Base-by-base conservation (phyloP, 1,284 basidiomycete genomes). In the Leccinum pachyderme region DNA sequence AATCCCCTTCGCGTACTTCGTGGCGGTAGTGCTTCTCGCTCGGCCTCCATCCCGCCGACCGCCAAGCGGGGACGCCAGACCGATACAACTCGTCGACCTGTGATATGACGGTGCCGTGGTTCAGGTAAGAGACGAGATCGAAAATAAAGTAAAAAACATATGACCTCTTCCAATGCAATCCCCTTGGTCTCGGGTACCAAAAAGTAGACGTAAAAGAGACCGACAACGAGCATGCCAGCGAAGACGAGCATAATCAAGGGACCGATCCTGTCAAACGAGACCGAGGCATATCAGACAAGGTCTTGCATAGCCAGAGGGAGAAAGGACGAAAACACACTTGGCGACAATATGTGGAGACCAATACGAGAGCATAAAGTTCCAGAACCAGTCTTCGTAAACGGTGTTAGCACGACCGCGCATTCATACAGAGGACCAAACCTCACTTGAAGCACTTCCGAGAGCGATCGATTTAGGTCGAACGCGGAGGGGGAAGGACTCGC, bases 171-270 rank as follows among this genome's bases (percentile, higher is more conserved):
- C 44, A 68, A 31, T n/a, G 63, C 65, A 28, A 66, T 56, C 12
- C 68, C 65, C 44, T 57, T 71, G 44, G 55, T 68, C 51, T 70
- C 70, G 3, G 69, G 64, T 12, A 71, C 41, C 37, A 65, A 55
- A 25, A 60, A 68, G 62, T 74, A 81, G 13, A 81, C 76, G 59
- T 81, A 83, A 55, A 82, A 65, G 61, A 79, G 83, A 25, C 86
- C 89, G 63, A 87, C 84, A 29, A 86, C 65, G 11, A 91, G 77
- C 80, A 87, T 85, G 59, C 89, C 88, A 64, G 84, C 89, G 75
- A 89, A 89, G 64, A 88, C 82, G 58, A 89, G 67, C 47, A 91
- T 74, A 67, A 92, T 91, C 57, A 89, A 77, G 15, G 89, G 87
- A 1, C 89, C 87, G 58, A 91, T 92, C 53, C 78, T 80, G 41